These are phyloP conservation scores for Lepidium sativum DNA, from an alignment of 345 rosid species.

Conservation along the genomic window DNA sequence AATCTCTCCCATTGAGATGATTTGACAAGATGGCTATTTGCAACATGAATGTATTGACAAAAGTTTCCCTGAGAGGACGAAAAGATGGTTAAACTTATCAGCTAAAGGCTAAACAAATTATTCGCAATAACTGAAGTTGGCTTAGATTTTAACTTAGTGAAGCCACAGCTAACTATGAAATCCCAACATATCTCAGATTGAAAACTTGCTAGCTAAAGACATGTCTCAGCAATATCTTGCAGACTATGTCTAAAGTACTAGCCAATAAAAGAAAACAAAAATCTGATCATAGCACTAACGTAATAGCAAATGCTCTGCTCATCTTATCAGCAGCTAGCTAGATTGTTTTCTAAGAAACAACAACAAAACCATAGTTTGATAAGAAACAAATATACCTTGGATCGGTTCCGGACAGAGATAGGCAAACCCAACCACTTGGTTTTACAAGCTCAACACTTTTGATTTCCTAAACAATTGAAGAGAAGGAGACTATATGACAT, in stretches of 20 bases:
- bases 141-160: background rate
- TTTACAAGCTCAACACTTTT: conserved; percentile 78
- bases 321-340: background rate
- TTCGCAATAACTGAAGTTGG: background rate
- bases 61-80: conserved; percentile 59
- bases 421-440: conserved; percentile 77
- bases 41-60: conserved; percentile 81
- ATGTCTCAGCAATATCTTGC: background rate
- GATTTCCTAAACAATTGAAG: conserved; percentile 47
- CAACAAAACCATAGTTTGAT: background rate
- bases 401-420: conserved; percentile 79
- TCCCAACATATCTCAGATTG: background rate
- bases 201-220: background rate
- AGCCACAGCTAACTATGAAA: background rate
- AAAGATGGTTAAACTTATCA: background rate
- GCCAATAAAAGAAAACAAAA: background rate
- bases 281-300: background rate
- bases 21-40: conserved; percentile 80
- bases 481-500: background rate
- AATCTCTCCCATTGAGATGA: conserved; percentile 84
- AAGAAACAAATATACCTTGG: conserved; percentile 46
- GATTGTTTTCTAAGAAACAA: background rate
- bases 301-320: background rate
- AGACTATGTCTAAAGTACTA: background rate
- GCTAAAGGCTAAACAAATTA: background rate